These are phyloP conservation scores for Pseudogymnoascus sp. DNA, from an alignment of 2,329 filamentous ascomycete species.

Conservation along the genomic window DNA sequence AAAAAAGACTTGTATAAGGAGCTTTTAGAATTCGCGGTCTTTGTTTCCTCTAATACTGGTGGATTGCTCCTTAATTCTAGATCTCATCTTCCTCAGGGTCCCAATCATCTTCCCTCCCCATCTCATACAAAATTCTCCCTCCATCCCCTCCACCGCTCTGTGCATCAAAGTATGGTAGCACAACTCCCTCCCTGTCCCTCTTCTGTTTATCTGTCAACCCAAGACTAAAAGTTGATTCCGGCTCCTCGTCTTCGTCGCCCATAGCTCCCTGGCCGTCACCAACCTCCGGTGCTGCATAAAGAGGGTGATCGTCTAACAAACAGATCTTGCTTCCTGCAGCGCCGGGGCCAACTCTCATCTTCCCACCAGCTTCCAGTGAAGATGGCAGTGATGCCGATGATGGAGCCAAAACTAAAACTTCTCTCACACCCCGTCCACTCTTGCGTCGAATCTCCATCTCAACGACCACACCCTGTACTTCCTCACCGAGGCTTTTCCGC, in stretches of 20 bases:
- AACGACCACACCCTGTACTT: slow-evolving; percentile 53
- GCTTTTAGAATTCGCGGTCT: not conserved
- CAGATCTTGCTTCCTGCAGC: slow-evolving; percentile 42
- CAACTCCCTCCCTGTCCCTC: slow-evolving; percentile 75
- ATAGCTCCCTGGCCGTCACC: slow-evolving; percentile 24
- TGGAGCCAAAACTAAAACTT: slow-evolving; percentile 49
- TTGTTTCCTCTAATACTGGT: slow-evolving; percentile 4
- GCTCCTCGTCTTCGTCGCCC: slow-evolving; percentile 38
- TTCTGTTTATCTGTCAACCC: slow-evolving; percentile 86
- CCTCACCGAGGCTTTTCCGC: slow-evolving; percentile 22
- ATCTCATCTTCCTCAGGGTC: slow-evolving; percentile 88
- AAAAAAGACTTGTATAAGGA: not conserved
- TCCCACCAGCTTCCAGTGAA: not conserved
- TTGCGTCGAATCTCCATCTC: slow-evolving; percentile 81
- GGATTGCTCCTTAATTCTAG: slow-evolving; percentile 21
- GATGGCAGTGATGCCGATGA: slow-evolving; percentile 12
- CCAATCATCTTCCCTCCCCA: slow-evolving; percentile 94
- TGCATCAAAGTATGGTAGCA: slow-evolving; percentile 93
- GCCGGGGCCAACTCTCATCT: slow-evolving; percentile 23
- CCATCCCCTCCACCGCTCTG: slow-evolving; percentile 80
- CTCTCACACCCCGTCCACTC: slow-evolving; percentile 67
- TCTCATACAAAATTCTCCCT: slow-evolving; percentile 89
- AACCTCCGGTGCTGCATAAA: slow-evolving; percentile 45
- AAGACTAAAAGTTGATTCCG: slow-evolving; percentile 74
- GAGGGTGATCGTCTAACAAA: slow-evolving; percentile 69